Base-by-base conservation (phyloP, 2,329 filamentous ascomycete genomes). In the Aspergillus bombycis region DNA sequence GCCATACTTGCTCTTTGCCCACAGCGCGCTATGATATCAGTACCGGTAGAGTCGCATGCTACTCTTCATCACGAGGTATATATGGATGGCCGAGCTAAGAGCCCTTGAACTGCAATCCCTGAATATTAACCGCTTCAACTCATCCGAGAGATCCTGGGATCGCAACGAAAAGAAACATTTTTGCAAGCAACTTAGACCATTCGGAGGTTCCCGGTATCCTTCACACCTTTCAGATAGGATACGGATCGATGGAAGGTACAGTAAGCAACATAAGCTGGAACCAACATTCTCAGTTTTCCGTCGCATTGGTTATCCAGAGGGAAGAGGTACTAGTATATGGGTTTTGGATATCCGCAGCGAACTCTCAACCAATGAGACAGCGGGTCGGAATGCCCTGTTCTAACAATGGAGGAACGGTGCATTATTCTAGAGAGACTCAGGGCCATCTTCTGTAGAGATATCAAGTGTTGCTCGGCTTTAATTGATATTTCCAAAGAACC, bases 371-470 rank as follows among this genome's bases (percentile, higher is more conserved):
- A 53, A 23, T 8, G 38, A 57, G 7, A n/a, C 30, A 19, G 38
- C 41, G 43, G 48, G 57, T 16, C 32, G 23, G 16, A 62, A 62
- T 57, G 57, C 61, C 9, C 26, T 62, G 61, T n/a, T n/a, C n/a
- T n/a, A n/a, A 57, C 32, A 14, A 62, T 62, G 61, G 57, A 57
- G 4, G 61, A 62, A 26, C 48, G 50, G 23, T 52, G 43, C 16
- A 50, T 55, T 14, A 32, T 58, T 14, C 52, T 63, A 23, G 16
- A 50, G 38, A n/a, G 19, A 11, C 45, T 60, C 1, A 57, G 61
- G 1, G 57, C 61, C 5, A 50, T 63, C 3, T 60, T 43, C 30
- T 60, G 61, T 45, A 21, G 23, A 28, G 19, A 45, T 30, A 45
- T 57, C n/a, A 45, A 41, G 7, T 21, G 23, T 1, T 63, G 57